Evolutionary conservation across 371 early-diverging fungal genomes (phyloP), one percentile per base, ranked within the genome.

Genomic region (Circinella umbellata): DNA sequence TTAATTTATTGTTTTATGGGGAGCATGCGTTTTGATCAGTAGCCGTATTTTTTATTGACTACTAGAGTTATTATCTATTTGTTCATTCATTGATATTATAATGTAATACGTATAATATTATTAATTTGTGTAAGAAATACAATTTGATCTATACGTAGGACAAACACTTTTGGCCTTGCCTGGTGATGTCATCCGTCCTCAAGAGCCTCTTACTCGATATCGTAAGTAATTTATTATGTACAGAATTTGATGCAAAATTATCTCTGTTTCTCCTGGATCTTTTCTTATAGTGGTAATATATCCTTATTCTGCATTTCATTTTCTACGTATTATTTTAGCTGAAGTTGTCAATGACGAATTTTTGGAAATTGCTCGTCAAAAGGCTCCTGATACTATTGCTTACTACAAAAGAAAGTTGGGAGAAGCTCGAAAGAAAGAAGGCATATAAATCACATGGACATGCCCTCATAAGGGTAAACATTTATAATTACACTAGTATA

Each of bases 131-230:
- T 27, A 27, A 27, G 27, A 27, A 27, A 27, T 27, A 27, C 27
- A 27, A 27, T 27, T 27, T 27, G 27, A n/a, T 18, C 1, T n/a
- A 15, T 20, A 17, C 18, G 54, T 54, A 54, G 54, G 17, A 8
- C 54, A 57, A 57, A 68, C 71, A 10, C 34, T 74, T 27, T 60
- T 73, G 63, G 73, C 70, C 49, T 38, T 73, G 14, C 76, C 76
- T 38, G 51, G 60, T 48, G 70, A 68, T 18, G 35, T 70, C 15
- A 64, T 64, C 35, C 55, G 51, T 2, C 47, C 63, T 11, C 64
- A 64, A 47, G 64, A 64, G 15, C 63, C 47, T 4, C n/a, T 61
- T 55, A 11, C 39, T 38, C 39, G 17, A 34, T 61, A 48, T n/a
- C 61, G 68, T 67, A 67, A 61, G 66, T 66, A 4, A 18, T 10